A percentile compares a stretch with the other conserved stretches of the same genome.
phyloP scores from a whole-genome alignment of 305 asterid species.

The Striga hermonthica region DNA sequence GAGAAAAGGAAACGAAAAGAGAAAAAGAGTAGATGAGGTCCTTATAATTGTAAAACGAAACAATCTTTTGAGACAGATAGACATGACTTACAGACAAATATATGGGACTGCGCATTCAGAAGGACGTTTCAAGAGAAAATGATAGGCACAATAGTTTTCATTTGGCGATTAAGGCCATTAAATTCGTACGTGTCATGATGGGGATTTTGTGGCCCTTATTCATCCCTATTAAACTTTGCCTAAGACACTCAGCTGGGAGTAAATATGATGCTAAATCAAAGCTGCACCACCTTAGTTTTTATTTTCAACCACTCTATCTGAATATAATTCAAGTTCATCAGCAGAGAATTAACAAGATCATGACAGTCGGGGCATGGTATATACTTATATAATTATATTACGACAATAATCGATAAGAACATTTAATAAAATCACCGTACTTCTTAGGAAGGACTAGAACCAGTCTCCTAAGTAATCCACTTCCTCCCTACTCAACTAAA shows the following conservation, averaged over 20 bases:
- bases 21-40: not conserved
- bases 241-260: not conserved
- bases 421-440: too few relatives aligned
- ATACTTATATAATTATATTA: too few relatives aligned
- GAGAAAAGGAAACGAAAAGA: not conserved
- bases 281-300: not conserved
- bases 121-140: not conserved
- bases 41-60: too few relatives aligned
- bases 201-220: not conserved
- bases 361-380: too few relatives aligned
- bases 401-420: too few relatives aligned
- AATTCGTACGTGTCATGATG: not conserved
- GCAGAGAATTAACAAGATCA: too few relatives aligned
- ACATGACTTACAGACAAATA: slow-evolving; percentile 3
- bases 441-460: too few relatives aligned
- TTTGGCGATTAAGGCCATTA: not conserved
- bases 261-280: not conserved
- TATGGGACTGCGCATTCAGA: not conserved
- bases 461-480: too few relatives aligned
- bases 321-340: too few relatives aligned
- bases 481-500: too few relatives aligned
- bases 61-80: slow-evolving; percentile 3
- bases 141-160: not conserved
- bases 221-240: not conserved
- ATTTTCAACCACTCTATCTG: too few relatives aligned